Evolutionary conservation across 306 rosid species (phyloP), one percentile per base, ranked within the genome.

Genomic region (Hippophae rhamnoides): DNA sequence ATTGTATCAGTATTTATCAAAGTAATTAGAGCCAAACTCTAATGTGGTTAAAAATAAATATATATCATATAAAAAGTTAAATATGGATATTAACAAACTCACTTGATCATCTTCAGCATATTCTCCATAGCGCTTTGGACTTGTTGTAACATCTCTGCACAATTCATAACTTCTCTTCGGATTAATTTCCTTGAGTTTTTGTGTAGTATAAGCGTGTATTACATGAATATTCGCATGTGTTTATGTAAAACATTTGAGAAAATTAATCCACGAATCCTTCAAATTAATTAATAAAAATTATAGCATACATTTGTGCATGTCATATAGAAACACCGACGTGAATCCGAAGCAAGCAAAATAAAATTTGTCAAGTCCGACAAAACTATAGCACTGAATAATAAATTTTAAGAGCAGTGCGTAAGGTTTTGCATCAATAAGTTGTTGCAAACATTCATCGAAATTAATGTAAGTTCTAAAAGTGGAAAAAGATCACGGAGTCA

Each of bases 81-180:
- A 57, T 13, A 42, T 7, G 45, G 3, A 2, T 31, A 41, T 14
- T 31, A 46, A 14, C 49, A 14, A 60, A 54, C 73, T 69, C 25
- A 86, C 97, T 62, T 72, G 59, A 57, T 83, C 84, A 75, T 81
- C 83, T 80, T 86, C 52, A 83, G 84, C 92, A 89, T 79, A 73
- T 70, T 89, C 71, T 85, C 95, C 97, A 81, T 76, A 7, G 78
- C 77, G 14, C 69, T 81, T 71, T 86, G 89, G 46, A 66, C 73
- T 77, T 86, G 82, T 31, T 66, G 84, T 13, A 83, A 85, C 65
- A 81, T 64, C 9, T 75, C 95, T 85, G 87, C 71, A 51, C 11
- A 47, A 60, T 52, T 63, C n/a, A 49, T 46, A 46, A 18, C 25
- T 53, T 25, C 27, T 53, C 57, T 23, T 31, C 38, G 1, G 38